Evolutionary conservation across 164 flowering plant species (phyloP).

Genomic region (Houttuynia cordata): DNA sequence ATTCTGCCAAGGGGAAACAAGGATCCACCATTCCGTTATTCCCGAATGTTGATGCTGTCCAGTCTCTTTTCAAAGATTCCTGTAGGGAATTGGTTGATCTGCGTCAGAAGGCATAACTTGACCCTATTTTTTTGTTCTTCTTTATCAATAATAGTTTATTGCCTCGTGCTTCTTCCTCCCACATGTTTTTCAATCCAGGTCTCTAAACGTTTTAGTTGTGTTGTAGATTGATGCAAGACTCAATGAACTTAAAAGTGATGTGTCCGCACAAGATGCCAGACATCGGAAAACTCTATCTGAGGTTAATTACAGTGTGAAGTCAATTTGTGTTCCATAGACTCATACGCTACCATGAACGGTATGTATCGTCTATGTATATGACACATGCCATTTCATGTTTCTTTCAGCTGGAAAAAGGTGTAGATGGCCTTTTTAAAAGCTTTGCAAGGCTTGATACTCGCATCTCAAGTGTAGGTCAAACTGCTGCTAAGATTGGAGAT

Average conservation of each 20-base stretch:
- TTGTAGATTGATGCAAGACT: slow-evolving; percentile 77
- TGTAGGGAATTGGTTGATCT: slow-evolving; percentile 80
- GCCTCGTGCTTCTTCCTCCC: not conserved
- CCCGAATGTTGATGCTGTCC: slow-evolving; percentile 85
- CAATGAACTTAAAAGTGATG: slow-evolving; percentile 71
- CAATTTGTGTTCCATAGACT: too few relatives aligned
- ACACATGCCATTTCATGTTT: not conserved
- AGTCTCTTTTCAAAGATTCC: slow-evolving; percentile 75
- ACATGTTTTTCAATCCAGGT: not conserved
- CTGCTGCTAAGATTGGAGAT: slow-evolving; percentile 99
- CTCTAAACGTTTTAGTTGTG: slow-evolving; percentile 1
- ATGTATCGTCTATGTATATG: not conserved
- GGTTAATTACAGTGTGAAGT: slow-evolving; percentile 31
- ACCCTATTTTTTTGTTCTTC: too few relatives aligned
- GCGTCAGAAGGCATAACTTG: slow-evolving; percentile 46
- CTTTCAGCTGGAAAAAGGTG: slow-evolving; percentile 88
- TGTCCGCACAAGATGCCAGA: slow-evolving; percentile 77
- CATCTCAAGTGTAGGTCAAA: slow-evolving; percentile 98
- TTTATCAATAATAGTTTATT: too few relatives aligned
- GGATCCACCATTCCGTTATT: slow-evolving; percentile 52
- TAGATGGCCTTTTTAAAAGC: slow-evolving; percentile 92
- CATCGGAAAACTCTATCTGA: slow-evolving; percentile 87
- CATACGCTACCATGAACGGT: not conserved
- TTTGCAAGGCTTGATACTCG: slow-evolving; percentile 98
- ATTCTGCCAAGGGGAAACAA: slow-evolving; percentile 37